These are phyloP conservation scores for Cladophialophora chaetospira DNA, from an alignment of 2,329 filamentous ascomycete species.

Conservation along the genomic window DNA sequence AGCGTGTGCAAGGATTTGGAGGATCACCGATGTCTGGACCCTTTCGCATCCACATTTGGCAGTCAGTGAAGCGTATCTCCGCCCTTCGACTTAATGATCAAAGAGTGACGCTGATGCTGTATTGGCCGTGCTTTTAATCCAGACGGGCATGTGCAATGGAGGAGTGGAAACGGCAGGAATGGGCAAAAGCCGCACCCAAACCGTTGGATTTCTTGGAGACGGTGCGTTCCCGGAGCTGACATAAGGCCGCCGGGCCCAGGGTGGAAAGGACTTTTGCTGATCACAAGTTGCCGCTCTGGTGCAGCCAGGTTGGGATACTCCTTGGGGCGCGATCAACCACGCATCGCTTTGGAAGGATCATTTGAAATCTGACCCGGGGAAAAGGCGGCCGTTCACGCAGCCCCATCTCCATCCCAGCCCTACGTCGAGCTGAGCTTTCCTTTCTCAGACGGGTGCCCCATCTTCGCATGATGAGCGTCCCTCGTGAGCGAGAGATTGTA, in stretches of 20 bases:
- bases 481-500: no score
- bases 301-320: conserved; percentile 6
- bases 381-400: conserved; percentile 2
- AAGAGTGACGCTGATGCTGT: not conserved
- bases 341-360: conserved; percentile 23
- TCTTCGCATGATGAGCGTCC: no score
- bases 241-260: conserved; percentile 7
- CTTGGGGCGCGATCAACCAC: conserved; percentile 8
- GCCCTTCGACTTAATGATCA: not conserved
- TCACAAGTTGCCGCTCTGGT: not conserved
- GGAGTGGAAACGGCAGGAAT: not conserved
- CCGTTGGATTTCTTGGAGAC: conserved; percentile 5
- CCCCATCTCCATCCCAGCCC: conserved; percentile 7
- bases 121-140: not conserved
- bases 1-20: not conserved
- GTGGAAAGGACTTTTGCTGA: conserved; percentile 13
- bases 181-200: conserved; percentile 1
- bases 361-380: conserved; percentile 22
- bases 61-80: conserved; percentile 12
- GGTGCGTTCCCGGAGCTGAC: conserved; percentile 14
- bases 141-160: conserved; percentile 13
- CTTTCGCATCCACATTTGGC: not conserved
- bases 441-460: not conserved
- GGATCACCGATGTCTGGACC: conserved; percentile 2
- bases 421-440: conserved; percentile 1